A percentile compares a stretch with the other conserved stretches of the same genome.
phyloP scores from a whole-genome alignment of 2,329 filamentous ascomycete genomes.

The Leptographium radiaticola region DNA sequence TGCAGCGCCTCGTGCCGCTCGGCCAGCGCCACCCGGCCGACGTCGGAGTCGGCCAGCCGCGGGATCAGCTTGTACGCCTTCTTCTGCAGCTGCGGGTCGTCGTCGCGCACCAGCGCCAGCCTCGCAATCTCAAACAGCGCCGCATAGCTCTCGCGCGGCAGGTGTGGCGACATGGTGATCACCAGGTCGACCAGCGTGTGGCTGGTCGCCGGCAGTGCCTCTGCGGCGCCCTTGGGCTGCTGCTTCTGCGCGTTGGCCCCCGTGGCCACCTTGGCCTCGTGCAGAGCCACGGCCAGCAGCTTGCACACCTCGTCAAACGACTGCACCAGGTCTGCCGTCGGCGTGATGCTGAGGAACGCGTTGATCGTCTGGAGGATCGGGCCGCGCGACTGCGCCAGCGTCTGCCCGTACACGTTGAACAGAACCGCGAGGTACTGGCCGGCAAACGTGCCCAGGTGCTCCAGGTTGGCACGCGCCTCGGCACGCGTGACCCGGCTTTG shows the following conservation, averaged over 20 bases:
- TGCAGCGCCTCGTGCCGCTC: conserved; percentile 72
- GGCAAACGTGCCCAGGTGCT: conserved; percentile 66
- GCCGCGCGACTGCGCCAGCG: conserved; percentile 79
- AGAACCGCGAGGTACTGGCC: conserved; percentile 87
- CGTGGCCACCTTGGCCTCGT: not conserved
- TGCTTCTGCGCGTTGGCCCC: conserved; percentile 27
- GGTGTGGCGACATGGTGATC: conserved; percentile 88
- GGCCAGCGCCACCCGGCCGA: conserved; percentile 60
- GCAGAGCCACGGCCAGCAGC: conserved; percentile 64
- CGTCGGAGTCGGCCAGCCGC: conserved; percentile 68
- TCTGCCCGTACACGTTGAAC: conserved; percentile 99
- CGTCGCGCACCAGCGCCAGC: conserved; percentile 64
- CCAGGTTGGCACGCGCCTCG: conserved; percentile 64
- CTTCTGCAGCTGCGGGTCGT: conserved; percentile 91
- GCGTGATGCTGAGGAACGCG: conserved; percentile 80
- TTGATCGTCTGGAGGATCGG: conserved; percentile 92
- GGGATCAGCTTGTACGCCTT: conserved; percentile 98
- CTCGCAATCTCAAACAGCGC: conserved; percentile 78
- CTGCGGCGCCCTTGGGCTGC: conserved; percentile 20
- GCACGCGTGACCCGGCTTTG: conserved; percentile 67
- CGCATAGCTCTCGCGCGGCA: conserved; percentile 74
- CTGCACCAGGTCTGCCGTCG: conserved; percentile 62
- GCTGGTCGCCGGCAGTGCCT: conserved; percentile 78
- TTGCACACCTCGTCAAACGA: conserved; percentile 80
- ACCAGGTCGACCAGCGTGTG: conserved; percentile 95